Base-by-base conservation (phyloP, 2,329 filamentous ascomycete species). In the Botryotinia narcissicola region DNA sequence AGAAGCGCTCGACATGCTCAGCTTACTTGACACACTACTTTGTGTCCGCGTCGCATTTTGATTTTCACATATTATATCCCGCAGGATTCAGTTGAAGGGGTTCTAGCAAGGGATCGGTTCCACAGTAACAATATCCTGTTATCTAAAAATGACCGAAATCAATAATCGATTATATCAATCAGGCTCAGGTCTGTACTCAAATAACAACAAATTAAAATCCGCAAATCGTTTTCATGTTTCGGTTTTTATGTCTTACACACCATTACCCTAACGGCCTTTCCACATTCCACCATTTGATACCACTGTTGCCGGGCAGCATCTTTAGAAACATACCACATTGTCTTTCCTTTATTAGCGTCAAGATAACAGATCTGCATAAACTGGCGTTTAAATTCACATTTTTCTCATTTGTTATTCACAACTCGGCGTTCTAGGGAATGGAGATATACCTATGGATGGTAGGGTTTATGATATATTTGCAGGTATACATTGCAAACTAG, bases 401-500 rank as follows among this genome's bases (percentile, higher is more conserved):
- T 57, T 57, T 57, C 18, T 69, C 66, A 16, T 44, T 68, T 69
- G 48, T 69, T 32, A 40, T 16, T 18, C 37, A 29, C 64, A 42
- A 32, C n/a, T 44, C 48, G 66, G 66, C 66, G 66, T 69, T 69
- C 40, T 57, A 14, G 22, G 48, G 18, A 57, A 44, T 44, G 48
- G 48, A 69, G 66, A 69, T 57, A 69, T 57, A 59, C 51, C 66
- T 69, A 69, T 69, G 66, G 48, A 57, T 57, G 66, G 48, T 44
- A 69, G 66, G 35, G 18, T 16, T 42, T 57, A 69, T 69, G 66
- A 69, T 57, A 57, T 57, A 57, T 69, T 57, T 69, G 48, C 48
- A 54, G 37, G 25, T 54, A 44, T 42, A 12, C 48, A 69, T 32
- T 69, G 48, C 66, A 57, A 48, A 69, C 48, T 69, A 69, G 66